phyloP scores from a whole-genome alignment of 2,329 filamentous ascomycete genomes.

The Neonectria ditissima region DNA sequence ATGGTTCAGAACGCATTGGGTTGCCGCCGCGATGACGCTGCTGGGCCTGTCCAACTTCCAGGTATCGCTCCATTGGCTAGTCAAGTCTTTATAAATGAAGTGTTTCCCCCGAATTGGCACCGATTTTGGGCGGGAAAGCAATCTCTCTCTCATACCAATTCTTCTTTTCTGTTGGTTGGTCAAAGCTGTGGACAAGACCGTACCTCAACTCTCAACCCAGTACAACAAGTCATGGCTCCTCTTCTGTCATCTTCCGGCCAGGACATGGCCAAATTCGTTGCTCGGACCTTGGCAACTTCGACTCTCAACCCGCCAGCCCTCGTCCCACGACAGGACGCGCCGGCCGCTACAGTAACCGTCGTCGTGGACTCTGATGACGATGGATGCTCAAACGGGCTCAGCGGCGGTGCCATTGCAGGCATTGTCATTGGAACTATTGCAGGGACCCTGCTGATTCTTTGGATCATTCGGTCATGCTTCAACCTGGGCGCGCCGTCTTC shows the following conservation, averaged over 20 bases:
- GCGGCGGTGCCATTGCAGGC: constrained; percentile 63
- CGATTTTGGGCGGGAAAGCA: background rate
- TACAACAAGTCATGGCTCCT: background rate
- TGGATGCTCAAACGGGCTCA: constrained; percentile 47
- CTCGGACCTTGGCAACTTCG: background rate
- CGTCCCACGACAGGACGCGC: constrained; percentile 35
- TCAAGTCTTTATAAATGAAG: background rate
- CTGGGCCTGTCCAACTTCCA: background rate
- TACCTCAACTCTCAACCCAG: background rate
- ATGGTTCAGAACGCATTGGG: background rate
- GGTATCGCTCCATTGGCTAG: background rate
- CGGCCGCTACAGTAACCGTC: constrained; percentile 49
- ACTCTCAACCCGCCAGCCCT: constrained; percentile 7
- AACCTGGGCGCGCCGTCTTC: constrained; percentile 54
- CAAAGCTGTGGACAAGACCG: background rate
- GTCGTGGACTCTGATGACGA: constrained; percentile 34
- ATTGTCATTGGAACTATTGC: constrained; percentile 63
- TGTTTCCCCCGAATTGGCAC: background rate
- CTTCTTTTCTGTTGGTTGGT: background rate
- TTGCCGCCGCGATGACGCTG: background rate
- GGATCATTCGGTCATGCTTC: constrained; percentile 60
- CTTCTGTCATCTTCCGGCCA: background rate
- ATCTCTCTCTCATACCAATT: background rate
- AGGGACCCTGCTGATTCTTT: constrained; percentile 59
- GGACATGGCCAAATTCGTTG: background rate